Conservation (phyloP, 2,329 filamentous ascomycete species). For the Apiospora marii region DNA sequence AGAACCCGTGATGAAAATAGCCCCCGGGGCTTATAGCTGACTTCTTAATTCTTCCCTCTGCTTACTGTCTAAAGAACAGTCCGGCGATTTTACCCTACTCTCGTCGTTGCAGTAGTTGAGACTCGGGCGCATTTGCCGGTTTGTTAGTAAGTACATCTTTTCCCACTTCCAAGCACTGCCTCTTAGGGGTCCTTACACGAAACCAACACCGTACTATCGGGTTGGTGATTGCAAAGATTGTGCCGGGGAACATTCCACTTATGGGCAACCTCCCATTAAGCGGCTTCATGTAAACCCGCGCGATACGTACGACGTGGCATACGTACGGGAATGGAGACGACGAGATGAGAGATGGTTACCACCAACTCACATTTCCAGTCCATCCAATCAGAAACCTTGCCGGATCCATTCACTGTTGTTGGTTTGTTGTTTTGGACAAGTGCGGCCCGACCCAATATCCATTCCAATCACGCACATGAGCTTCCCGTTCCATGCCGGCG, state of each 20-base stretch:
- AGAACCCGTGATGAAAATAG: neutral
- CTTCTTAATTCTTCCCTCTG: neutral
- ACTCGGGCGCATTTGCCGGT: neutral
- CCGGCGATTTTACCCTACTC: neutral
- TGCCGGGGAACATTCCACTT: neutral
- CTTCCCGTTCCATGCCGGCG: neutral
- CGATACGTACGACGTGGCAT: neutral
- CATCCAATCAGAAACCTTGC: neutral
- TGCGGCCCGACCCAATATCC: neutral
- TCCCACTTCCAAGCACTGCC: neutral
- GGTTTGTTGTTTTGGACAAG: neutral
- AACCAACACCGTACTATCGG: neutral
- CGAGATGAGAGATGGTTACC: neutral
- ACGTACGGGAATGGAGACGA: neutral
- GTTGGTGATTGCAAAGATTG: neutral
- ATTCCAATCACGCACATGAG: neutral
- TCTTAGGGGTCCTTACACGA: neutral
- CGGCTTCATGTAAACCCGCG: neutral
- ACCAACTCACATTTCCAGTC: neutral
- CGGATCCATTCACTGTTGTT: neutral
- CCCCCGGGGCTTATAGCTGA: neutral
- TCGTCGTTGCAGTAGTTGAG: neutral
- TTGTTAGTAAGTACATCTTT: neutral
- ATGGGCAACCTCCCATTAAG: neutral
- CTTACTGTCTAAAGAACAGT: neutral